Base-by-base conservation (phyloP, 2,329 filamentous ascomycete genomes). In the Nemania bipapillata region DNA sequence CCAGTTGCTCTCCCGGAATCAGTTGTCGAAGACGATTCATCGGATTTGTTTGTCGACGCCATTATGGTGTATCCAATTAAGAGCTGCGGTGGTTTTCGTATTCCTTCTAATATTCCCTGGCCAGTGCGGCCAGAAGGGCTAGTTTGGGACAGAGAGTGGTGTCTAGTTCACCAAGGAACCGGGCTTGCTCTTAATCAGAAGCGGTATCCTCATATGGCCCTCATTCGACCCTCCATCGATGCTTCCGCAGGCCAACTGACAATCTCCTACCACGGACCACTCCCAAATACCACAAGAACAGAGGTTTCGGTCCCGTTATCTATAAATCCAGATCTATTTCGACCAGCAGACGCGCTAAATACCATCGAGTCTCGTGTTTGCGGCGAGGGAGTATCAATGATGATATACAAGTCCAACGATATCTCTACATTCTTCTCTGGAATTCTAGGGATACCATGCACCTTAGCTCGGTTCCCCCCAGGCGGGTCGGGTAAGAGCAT, bases 81-180 rank as follows among this genome's bases (percentile, higher is more conserved):
- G 80, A 97, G 94, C 77, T 98, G 96, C 75, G 92, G 90, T 17
- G 92, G 92, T 0, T 97, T 91, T 78, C 83, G 83, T 40, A 84
- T 98, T 32, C 91, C 93, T 1, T 70, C 81, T 0, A 86, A 83
- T 1, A 82, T 81, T 7, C 77, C 84, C 15, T 99, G 96, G 96
- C 89, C 92, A 74, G 86, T 98, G 22, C 88, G 87, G 63, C 84
- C 87, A 7, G 94, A 97, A 81, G 96, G 96, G 0, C 84, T 99
- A 2, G 91, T 90, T 8, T 98, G 95, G 94, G 96, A 99, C 79
- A 87, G 96, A 69, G 95, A 98, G 82, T 99, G 96, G 95, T 98
- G 95, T 80, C 83, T 99, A 22, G 85, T 99, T 15, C 94, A 97
- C 77, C 87, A 90, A 76, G 94, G 93, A 50, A 96, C 94, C 1